A percentile compares a stretch with the other conserved stretches of the same genome.
These are phyloP conservation scores for Fusarium foetens DNA, from an alignment of 2,329 filamentous ascomycete genomes.

Conservation along the genomic window DNA sequence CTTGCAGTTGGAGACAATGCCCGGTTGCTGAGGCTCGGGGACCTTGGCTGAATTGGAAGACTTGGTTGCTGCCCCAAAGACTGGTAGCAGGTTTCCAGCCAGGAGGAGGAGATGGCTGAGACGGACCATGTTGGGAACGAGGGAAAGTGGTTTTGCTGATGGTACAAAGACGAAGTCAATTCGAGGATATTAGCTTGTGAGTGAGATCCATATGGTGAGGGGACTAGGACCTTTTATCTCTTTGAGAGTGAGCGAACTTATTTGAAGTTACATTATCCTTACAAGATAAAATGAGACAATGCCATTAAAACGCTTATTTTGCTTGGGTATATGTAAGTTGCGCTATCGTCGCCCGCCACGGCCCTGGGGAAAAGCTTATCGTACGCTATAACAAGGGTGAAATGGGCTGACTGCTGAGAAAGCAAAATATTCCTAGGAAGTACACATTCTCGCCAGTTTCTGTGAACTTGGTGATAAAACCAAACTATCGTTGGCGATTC, in stretches of 20 bases:
- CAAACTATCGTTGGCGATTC: rapidly evolving
- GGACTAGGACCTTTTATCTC: background rate
- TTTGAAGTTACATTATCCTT: rapidly evolving
- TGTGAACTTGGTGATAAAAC: rapidly evolving
- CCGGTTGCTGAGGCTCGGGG: background rate
- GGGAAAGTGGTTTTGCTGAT: background rate
- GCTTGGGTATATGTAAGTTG: rapidly evolving
- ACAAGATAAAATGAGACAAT: background rate
- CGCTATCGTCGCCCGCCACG: background rate
- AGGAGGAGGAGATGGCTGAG: background rate
- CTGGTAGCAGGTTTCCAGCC: background rate
- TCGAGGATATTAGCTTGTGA: too few species aligned
- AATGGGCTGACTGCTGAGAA: background rate
- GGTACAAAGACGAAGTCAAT: rapidly evolving
- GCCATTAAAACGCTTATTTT: background rate
- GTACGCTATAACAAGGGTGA: background rate
- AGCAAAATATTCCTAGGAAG: too few species aligned
- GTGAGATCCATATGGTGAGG: rapidly evolving
- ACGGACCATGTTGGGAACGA: background rate
- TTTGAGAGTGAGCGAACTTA: too few species aligned
- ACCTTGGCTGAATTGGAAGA: background rate
- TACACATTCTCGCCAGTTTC: rapidly evolving
- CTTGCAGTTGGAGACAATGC: background rate
- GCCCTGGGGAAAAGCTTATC: background rate
- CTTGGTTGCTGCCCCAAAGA: background rate